Evolutionary conservation across 2,329 filamentous ascomycete species (phyloP), one percentile per base, ranked within the genome.

Genomic region (Byssochlamys sp.): DNA sequence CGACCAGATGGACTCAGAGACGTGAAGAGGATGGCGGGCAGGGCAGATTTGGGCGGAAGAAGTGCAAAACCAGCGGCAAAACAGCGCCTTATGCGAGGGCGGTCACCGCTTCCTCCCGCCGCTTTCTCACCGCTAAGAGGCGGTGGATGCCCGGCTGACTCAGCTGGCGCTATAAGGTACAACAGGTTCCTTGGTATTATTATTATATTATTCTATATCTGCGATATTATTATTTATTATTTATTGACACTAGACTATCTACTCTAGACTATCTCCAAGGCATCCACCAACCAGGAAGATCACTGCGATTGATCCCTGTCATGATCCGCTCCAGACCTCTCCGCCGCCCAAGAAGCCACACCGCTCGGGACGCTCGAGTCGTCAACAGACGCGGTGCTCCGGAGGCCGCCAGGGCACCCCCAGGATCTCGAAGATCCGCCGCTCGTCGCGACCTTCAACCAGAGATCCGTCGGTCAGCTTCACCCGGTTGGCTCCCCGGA

Each of bases 351-450:
- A 39, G 35, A 14, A n/a, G 35, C 27, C 24, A 52, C 50, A 52
- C 28, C 28, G 25, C 50, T 52, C 28, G 14, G 25, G 24, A 11
- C 53, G 57, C 57, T 62, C 58, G 54, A 60, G 52, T 65, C 50
- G 57, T 80, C 70, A 90, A 69, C 89, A 91, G 76, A 89, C 88
- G 58, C 90, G 78, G 70, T 94, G 84, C 67, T 85, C 79, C 7
- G 90, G 88, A 66, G 86, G 84, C 65, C 90, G 82, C 88, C 90
- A 96, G 49, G 87, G 84, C n/a, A 96, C 90, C 0, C 87, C 89
- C 57, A 96, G 72, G 9, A 86, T 77, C 73, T 88, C 85, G 71
- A 96, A 96, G 39, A 96, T 96, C 68, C 74, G 83, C 76, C 77
- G 86, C 79, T 96, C 91, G 65, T 88, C 82, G 58, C 78, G 78